Conservation (phyloP, 2,329 filamentous ascomycete species). For the Penicillium sp. region DNA sequence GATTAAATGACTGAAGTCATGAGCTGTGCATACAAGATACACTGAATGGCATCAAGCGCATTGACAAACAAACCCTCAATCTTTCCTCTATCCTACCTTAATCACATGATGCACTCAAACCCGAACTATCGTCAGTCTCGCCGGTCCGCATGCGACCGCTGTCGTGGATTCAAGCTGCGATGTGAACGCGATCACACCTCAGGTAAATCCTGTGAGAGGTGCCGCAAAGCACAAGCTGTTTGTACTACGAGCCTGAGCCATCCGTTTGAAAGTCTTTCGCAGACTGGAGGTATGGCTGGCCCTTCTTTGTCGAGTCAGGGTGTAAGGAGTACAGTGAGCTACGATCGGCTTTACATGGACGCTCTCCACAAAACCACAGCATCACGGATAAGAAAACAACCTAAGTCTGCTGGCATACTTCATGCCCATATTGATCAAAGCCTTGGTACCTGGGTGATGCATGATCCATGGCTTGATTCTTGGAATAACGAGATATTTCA, state of each 20-base stretch:
- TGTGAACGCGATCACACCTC: slow-evolving; percentile 19
- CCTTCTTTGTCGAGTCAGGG: neutral
- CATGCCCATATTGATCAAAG: neutral
- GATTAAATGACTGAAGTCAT: too few species aligned
- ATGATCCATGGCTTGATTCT: neutral
- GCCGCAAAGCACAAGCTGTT: slow-evolving; percentile 20
- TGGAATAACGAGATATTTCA: too few species aligned
- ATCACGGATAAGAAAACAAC: slow-evolving; percentile 8
- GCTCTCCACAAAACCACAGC: slow-evolving; percentile 11
- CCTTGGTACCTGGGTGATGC: slow-evolving; percentile 4
- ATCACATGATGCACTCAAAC: slow-evolving; percentile 12
- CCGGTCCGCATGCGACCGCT: slow-evolving; percentile 20
- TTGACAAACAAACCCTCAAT: too few species aligned
- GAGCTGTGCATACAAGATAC: too few species aligned
- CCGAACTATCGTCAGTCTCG: slow-evolving; percentile 20
- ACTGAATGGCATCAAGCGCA: too few species aligned
- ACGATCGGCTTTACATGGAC: slow-evolving; percentile 3
- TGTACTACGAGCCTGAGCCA: slow-evolving; percentile 19
- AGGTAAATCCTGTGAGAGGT: slow-evolving; percentile 20
- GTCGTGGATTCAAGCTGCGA: slow-evolving; percentile 20
- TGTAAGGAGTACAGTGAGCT: neutral
- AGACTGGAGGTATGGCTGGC: neutral
- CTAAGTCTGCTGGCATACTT: neutral
- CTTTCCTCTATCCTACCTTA: too few species aligned
- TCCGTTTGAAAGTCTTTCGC: slow-evolving; percentile 2